Percentiles rank a stretch among this genome's conserved stretches.
phyloP scores from a whole-genome alignment of 2,329 filamentous ascomycete species.

The Alternaria solani region DNA sequence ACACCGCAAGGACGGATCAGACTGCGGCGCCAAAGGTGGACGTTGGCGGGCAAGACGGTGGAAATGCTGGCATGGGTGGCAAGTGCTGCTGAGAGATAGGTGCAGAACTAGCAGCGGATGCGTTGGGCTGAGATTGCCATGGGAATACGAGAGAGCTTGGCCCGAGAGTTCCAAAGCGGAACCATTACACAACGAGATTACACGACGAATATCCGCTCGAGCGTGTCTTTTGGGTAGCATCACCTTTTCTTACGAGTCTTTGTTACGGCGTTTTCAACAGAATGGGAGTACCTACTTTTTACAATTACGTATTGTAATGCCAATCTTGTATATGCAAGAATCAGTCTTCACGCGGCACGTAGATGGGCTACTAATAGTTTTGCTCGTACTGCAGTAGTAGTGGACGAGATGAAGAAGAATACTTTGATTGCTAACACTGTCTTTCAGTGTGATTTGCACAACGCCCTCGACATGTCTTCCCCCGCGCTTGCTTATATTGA shows the following conservation, averaged over 20 bases:
- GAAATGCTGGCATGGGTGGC: conserved; percentile 45
- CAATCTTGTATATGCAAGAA: conserved; percentile 17
- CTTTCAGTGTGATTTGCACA: not conserved
- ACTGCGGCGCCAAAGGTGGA: conserved; percentile 41
- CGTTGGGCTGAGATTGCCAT: conserved; percentile 1
- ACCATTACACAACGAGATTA: conserved; percentile 13
- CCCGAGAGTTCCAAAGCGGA: not conserved
- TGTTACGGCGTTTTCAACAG: conserved; percentile 14
- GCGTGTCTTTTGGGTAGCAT: conserved; percentile 12
- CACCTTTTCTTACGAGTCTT: conserved; percentile 10
- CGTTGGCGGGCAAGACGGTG: conserved; percentile 39
- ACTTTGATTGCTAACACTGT: not conserved
- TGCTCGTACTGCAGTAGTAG: not conserved
- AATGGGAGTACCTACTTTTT: conserved; percentile 13
- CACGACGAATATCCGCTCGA: conserved; percentile 7
- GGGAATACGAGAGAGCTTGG: not conserved
- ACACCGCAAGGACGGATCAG: conserved; percentile 79
- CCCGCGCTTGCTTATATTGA: not conserved
- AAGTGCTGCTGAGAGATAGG: conserved; percentile 48
- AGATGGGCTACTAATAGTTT: not conserved
- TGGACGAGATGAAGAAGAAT: not conserved
- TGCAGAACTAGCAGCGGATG: not conserved
- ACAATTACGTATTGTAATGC: conserved; percentile 20
- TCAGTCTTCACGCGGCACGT: not conserved
- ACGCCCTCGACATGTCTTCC: not conserved